Evolutionary conservation across 2,329 filamentous ascomycete genomes (phyloP).

Genomic region (Calonectria ilicicola): DNA sequence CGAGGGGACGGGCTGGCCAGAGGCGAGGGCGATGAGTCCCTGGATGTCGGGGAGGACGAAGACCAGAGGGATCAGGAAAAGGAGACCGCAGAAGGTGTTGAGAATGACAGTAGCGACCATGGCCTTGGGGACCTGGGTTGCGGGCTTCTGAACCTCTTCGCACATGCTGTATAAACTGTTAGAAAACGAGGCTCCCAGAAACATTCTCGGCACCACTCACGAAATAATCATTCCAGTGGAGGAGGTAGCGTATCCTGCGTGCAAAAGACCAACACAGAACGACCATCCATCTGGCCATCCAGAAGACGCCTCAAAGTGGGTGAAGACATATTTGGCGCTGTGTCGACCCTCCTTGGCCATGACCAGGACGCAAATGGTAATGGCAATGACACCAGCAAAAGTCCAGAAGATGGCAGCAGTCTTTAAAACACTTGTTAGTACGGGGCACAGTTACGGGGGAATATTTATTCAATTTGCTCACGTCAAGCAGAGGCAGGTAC

Average conservation of each 20-base stretch:
- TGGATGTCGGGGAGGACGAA: slow-evolving; percentile 76
- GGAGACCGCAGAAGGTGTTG: slow-evolving; percentile 74
- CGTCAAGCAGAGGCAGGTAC: slow-evolving; percentile 76
- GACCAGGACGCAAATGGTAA: slow-evolving; percentile 71
- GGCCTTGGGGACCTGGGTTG: slow-evolving; percentile 77
- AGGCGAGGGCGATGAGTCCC: slow-evolving; percentile 62
- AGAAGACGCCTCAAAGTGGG: slow-evolving; percentile 75
- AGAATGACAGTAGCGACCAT: slow-evolving; percentile 77
- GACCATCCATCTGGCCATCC: slow-evolving; percentile 80
- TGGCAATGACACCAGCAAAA: slow-evolving; percentile 76
- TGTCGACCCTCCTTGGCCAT: slow-evolving; percentile 77
- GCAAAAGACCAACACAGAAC: slow-evolving; percentile 78
- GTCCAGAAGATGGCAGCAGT: slow-evolving; percentile 82
- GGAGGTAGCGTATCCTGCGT: slow-evolving; percentile 80
- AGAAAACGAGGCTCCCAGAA: background rate
- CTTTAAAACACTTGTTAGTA: slow-evolving; percentile 49
- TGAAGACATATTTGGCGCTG: slow-evolving; percentile 72
- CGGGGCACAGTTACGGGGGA: background rate
- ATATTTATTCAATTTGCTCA: slow-evolving; percentile 55
- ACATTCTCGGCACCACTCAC: slow-evolving; percentile 56
- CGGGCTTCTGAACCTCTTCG: slow-evolving; percentile 76
- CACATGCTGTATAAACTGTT: slow-evolving; percentile 69
- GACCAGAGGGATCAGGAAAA: slow-evolving; percentile 76
- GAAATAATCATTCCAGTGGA: slow-evolving; percentile 85
- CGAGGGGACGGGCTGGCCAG: slow-evolving; percentile 69